Percentiles rank a stretch among this genome's conserved stretches.
Conservation (phyloP, 176 grass and related monocot species). For the Oryza nivara region DNA sequence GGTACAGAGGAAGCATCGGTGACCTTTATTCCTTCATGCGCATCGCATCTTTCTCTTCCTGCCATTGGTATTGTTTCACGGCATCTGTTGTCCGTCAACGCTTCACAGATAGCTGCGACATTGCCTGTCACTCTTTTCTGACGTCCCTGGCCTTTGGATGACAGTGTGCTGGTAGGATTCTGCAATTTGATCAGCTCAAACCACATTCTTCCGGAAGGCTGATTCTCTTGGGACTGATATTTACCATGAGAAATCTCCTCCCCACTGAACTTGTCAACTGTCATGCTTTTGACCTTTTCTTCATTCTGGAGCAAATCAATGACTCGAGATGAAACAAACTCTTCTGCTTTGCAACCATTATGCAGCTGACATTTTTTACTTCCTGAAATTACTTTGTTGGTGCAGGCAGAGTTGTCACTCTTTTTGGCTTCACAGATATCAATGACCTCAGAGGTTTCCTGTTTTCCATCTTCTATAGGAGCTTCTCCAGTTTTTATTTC, state of each 20-base stretch:
- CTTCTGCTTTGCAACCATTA: neutral
- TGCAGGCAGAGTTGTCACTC: neutral
- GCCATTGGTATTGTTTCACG: constrained; percentile 26
- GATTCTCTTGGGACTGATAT: constrained; percentile 3
- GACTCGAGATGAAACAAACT: neutral
- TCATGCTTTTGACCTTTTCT: neutral
- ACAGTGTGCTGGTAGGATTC: neutral
- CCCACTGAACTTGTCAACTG: neutral
- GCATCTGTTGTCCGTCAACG: neutral
- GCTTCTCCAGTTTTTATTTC: constrained; percentile 28
- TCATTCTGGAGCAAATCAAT: neutral
- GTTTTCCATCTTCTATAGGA: constrained; percentile 15
- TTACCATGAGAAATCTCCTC: constrained; percentile 3
- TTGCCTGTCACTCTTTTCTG: constrained; percentile 12
- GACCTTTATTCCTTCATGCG: constrained; percentile 43
- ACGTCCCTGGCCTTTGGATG: neutral
- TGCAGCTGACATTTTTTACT: neutral
- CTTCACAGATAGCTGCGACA: constrained; percentile 22
- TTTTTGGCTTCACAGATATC: neutral
- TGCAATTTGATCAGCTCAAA: constrained; percentile 51
- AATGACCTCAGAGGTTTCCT: neutral
- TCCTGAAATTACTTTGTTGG: neutral
- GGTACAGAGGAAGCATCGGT: constrained; percentile 12
- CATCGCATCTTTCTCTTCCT: constrained; percentile 45
- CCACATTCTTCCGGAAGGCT: constrained; percentile 53